Percentiles rank a stretch among this genome's conserved stretches.
Conservation (phyloP, 768 basidiomycete genomes). For the Lentinula sp. region DNA sequence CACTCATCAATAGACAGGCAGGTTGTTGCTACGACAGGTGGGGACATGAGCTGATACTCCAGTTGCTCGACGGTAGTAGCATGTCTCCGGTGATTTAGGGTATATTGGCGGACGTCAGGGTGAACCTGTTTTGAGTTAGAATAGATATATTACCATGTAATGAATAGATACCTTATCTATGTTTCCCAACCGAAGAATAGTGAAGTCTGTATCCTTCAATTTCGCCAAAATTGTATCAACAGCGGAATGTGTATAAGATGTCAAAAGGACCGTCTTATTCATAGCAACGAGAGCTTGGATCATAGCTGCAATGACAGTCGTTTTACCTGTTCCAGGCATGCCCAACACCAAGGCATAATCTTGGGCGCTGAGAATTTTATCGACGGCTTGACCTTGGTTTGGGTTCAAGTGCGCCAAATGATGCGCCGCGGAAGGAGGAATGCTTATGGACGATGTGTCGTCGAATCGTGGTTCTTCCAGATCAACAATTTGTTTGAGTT, state of each 20-base stretch:
- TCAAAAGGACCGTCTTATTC: slow-evolving; percentile 85
- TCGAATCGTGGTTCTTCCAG: slow-evolving; percentile 64
- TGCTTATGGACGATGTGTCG: slow-evolving; percentile 13
- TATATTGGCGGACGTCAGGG: slow-evolving; percentile 69
- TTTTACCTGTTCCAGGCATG: slow-evolving; percentile 99
- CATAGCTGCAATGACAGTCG: slow-evolving; percentile 87
- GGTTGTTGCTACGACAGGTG: slow-evolving; percentile 94
- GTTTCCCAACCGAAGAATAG: slow-evolving; percentile 84
- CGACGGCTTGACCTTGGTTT: slow-evolving; percentile 68
- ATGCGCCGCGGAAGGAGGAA: slow-evolving; percentile 15
- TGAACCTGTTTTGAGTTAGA: slow-evolving; percentile 55
- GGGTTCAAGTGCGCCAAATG: slow-evolving; percentile 49
- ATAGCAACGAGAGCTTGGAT: slow-evolving; percentile 72
- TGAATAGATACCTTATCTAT: slow-evolving; percentile 68
- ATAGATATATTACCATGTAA: background rate
- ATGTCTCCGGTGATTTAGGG: slow-evolving; percentile 48
- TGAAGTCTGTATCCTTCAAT: slow-evolving; percentile 58
- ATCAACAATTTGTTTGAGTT: slow-evolving; percentile 78
- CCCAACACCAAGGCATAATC: slow-evolving; percentile 93
- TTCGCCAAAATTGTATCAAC: slow-evolving; percentile 96
- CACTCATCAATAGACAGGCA: slow-evolving; percentile 93
- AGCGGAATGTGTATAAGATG: slow-evolving; percentile 95
- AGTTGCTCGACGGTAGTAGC: slow-evolving; percentile 75
- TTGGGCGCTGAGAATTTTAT: slow-evolving; percentile 66
- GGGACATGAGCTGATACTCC: slow-evolving; percentile 76